These are phyloP conservation scores for Bisporella sp. DNA, from an alignment of 2,329 filamentous ascomycete species.

Conservation along the genomic window DNA sequence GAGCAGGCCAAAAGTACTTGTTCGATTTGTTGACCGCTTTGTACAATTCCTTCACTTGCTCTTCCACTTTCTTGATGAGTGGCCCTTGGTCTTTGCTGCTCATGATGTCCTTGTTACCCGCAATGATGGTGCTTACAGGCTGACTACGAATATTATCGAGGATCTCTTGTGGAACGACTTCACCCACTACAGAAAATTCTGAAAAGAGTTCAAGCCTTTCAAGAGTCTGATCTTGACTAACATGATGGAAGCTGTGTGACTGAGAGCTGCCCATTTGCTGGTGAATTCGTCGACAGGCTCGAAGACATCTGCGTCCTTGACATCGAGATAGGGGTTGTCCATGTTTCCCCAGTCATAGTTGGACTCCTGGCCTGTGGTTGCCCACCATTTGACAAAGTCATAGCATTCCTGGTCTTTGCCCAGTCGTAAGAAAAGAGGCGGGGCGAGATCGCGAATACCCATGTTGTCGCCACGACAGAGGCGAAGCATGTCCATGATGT, in stretches of 20 bases:
- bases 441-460: conserved; percentile 34
- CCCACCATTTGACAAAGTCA: conserved; percentile 43
- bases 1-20: conserved; percentile 20
- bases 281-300: conserved; percentile 26
- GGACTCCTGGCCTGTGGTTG: conserved; percentile 14
- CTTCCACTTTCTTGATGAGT: conserved; percentile 16
- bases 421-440: conserved; percentile 37
- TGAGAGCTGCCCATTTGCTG: conserved; percentile 10
- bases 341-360: conserved; percentile 32
- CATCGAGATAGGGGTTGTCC: conserved; percentile 29
- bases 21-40: conserved; percentile 16
- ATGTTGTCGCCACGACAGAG: conserved; percentile 39
- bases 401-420: conserved; percentile 41
- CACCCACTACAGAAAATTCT: conserved; percentile 14
- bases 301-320: conserved; percentile 34
- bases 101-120: conserved; percentile 14
- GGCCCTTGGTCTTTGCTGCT: conserved; percentile 7
- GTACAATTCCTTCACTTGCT: conserved; percentile 22
- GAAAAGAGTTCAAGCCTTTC: conserved; percentile 25
- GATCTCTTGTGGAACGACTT: conserved; percentile 21
- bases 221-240: conserved; percentile 32
- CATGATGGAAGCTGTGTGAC: conserved; percentile 19
- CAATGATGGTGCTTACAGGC: conserved; percentile 19
- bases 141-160: conserved; percentile 19
- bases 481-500: conserved; percentile 37